These are phyloP conservation scores for Bipolaris victoriae DNA, from an alignment of 2,329 filamentous ascomycete genomes.

Conservation along the genomic window DNA sequence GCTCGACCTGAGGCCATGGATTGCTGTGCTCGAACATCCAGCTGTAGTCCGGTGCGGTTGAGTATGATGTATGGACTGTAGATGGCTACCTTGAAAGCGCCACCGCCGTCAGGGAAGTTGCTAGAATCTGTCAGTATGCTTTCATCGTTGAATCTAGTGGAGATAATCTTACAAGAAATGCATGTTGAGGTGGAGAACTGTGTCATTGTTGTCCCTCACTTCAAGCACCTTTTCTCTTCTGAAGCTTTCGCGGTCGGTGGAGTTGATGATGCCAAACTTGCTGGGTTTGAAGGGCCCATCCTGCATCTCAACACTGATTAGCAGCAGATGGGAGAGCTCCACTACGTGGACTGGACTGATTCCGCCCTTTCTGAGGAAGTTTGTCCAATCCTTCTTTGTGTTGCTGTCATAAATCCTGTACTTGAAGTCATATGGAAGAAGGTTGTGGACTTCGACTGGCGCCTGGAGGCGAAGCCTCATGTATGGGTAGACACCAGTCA, in stretches of 20 bases:
- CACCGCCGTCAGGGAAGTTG: slow-evolving; percentile 86
- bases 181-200: slow-evolving; percentile 79
- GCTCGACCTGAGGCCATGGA: slow-evolving; percentile 83
- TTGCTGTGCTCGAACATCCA: slow-evolving; percentile 86
- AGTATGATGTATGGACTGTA: slow-evolving; percentile 94
- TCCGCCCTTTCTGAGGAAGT: slow-evolving; percentile 94
- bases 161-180: slow-evolving; percentile 74
- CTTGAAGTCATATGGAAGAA: slow-evolving; percentile 97
- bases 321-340: slow-evolving; percentile 88
- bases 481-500: slow-evolving; percentile 86
- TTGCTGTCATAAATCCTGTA: slow-evolving; percentile 99
- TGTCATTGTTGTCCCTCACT: slow-evolving; percentile 83
- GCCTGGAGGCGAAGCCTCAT: slow-evolving; percentile 93
- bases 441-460: slow-evolving; percentile 90
- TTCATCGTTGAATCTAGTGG: background rate
- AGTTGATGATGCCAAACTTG: slow-evolving; percentile 97
- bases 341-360: slow-evolving; percentile 97
- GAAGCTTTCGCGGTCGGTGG: slow-evolving; percentile 86
- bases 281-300: slow-evolving; percentile 93
- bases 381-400: slow-evolving; percentile 98
- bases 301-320: slow-evolving; percentile 95
- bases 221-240: slow-evolving; percentile 77
- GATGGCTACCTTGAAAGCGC: slow-evolving; percentile 93
- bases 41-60: slow-evolving; percentile 90
- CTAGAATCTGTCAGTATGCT: slow-evolving; percentile 33